phyloP scores from a whole-genome alignment of 2,329 filamentous ascomycete genomes.

The Penicillium sp. region DNA sequence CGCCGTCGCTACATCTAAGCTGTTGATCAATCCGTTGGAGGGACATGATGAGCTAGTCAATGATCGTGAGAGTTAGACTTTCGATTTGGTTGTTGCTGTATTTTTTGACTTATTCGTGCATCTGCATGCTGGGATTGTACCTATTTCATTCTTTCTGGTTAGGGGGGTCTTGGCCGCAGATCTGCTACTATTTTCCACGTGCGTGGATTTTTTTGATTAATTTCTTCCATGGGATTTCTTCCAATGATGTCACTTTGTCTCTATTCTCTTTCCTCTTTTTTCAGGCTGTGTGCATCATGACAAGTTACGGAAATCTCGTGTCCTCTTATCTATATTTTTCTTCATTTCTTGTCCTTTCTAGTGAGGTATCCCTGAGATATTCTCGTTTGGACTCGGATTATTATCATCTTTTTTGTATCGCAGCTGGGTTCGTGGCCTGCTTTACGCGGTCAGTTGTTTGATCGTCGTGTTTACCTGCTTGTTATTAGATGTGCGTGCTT shows the following conservation, averaged over 20 bases:
- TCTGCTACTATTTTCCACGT: background rate
- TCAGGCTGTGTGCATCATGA: background rate
- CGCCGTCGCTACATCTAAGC: slow-evolving; percentile 26
- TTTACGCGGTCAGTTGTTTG: background rate
- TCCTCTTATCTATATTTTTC: background rate
- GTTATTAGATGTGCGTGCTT: too few species aligned
- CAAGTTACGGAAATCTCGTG: background rate
- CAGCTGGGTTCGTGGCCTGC: background rate
- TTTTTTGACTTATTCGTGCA: background rate
- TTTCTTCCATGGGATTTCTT: background rate
- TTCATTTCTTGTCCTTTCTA: background rate
- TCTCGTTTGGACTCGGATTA: background rate
- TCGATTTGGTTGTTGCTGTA: background rate
- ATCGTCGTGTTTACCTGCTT: too few species aligned
- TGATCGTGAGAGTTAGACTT: background rate
- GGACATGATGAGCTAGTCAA: background rate
- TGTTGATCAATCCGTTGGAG: background rate
- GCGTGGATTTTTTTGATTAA: background rate
- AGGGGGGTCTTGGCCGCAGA: background rate
- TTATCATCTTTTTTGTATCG: background rate
- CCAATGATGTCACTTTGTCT: background rate
- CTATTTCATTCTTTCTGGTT: background rate
- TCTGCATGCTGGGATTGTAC: background rate
- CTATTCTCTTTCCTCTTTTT: background rate
- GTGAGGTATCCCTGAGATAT: background rate